Evolutionary conservation across 768 basidiomycete genomes (phyloP), one percentile per base, ranked within the genome.

Genomic region (Xerocomus brunneocitrinus): DNA sequence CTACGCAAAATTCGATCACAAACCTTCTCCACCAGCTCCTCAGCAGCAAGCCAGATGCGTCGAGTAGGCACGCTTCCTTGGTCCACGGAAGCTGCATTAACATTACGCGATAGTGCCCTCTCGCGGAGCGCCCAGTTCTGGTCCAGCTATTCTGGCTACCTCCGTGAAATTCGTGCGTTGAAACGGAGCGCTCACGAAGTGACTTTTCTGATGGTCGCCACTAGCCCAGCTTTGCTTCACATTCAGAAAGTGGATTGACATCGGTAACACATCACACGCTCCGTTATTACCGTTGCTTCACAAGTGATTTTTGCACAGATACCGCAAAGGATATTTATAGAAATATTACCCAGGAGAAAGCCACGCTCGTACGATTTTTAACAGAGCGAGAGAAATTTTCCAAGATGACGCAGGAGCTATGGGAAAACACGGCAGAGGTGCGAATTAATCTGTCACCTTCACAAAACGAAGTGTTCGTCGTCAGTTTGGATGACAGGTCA

Each of bases 61-160:
- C 10, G 79, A 79, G 81, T 83, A 59, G 45, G 74, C 57, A 51
- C 31, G 10, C 49, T 2, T 28, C 28, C 8, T 36, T 44, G 49
- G 28, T 45, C 34, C 4, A 36, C 52, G 42, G 47, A 46, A 42
- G 34, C 52, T 41, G 28, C 7, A 8, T 53, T 59, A 49, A 58
- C 49, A 1, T 32, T 30, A 24, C 16, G 10, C 19, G 5, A 41
- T 58, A 90, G 88, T 51, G 85, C 89, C 12, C 69, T 91, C 9
- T 82, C 87, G 14, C 75, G 87, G 46, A 90, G 89, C 63, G 81
- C 88, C 8, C 89, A 91, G 61, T 85, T 84, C 61, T 91, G 89
- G 89, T 89, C 89, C 4, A 89, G 86, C 52, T 90, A 89, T 67
- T 91, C 89, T 3, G 89, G 89, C 0, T 89, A 91, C 68, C 74